Evolutionary conservation across 164 flowering plant species (phyloP).

Genomic region (Buxus sempervirens): DNA sequence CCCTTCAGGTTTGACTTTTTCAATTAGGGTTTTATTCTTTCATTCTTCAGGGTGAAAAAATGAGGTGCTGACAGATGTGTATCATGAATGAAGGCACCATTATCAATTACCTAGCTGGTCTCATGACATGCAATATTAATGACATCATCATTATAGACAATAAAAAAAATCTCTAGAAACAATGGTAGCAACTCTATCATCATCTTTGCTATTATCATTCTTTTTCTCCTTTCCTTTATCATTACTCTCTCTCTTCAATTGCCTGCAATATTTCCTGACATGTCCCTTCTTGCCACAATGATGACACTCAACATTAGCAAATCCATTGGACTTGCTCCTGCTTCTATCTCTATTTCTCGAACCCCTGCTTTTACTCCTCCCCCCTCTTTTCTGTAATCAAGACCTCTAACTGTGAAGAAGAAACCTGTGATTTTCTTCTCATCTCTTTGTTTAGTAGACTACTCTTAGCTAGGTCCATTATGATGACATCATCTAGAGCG

Average conservation of each 20-base stretch:
- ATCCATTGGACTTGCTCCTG: not conserved
- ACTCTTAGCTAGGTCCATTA: not conserved
- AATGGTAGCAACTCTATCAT: too few relatives aligned
- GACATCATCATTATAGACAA: not conserved
- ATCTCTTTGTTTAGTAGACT: constrained; percentile 9
- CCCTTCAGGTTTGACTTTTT: too few relatives aligned
- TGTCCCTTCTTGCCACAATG: constrained; percentile 1
- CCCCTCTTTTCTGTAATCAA: too few relatives aligned
- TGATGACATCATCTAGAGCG: not conserved
- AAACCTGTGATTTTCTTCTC: constrained; percentile 7
- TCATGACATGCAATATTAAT: too few relatives aligned
- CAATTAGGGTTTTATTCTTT: too few relatives aligned
- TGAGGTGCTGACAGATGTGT: too few relatives aligned
- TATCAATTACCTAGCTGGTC: not conserved
- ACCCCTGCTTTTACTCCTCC: constrained; percentile 4
- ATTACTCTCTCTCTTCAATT: too few relatives aligned
- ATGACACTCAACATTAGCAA: not conserved
- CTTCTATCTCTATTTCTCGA: not conserved
- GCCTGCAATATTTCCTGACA: constrained; percentile 6
- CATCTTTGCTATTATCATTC: not conserved
- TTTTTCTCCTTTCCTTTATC: not conserved
- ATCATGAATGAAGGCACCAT: not conserved
- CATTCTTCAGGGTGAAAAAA: too few relatives aligned
- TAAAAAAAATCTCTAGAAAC: not conserved
- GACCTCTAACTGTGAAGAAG: not conserved